Base-by-base conservation (phyloP, 495 filamentous ascomycete genomes). In the Xylaria flabelliformis region DNA sequence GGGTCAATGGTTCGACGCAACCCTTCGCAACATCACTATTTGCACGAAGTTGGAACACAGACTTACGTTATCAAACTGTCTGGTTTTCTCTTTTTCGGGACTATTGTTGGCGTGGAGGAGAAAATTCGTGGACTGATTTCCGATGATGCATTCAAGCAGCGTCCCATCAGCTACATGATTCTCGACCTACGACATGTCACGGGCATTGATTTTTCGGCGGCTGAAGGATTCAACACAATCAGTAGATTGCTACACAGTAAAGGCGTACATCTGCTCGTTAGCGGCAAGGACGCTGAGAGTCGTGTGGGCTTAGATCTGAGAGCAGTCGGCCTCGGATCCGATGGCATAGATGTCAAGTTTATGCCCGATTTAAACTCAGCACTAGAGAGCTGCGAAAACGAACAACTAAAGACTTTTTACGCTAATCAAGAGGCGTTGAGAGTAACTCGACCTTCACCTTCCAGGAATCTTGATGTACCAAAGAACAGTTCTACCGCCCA, bases 1-100 rank as follows among this genome's bases (percentile, higher is more conserved):
- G 91, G 94, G 17, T 98, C 95, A 0, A 98, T 96, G 0, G 96
- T 99, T 15, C 88, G 96, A 39, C 88, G 96, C 42, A 96, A 97
- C 74, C 92, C 93, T 0, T 91, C 93, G 9, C 97, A 99, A 75
- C 92, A 95, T 68, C 88, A 92, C 34, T 99, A 93, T 76, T 83
- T 99, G 26, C 90, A 90, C 63, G 86, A 95, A 73, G 95, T 94
- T 55, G 95, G 97, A 1, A 85, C 87, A 44, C 96, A 99, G 77
- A 95, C 94, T 48, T 89, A 93, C 50, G 89, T 98, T 67, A 92
- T 94, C 72, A 98, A 98, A 80, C 87, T 98, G 34, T 90, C 91
- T 15, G 95, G 96, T 1, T 97, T 94, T 73, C 87, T 98, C 9
- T 99, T 98, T 83, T 99, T 99, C 74, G 96, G 96, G 7, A 97